phyloP scores from a whole-genome alignment of 2,329 filamentous ascomycete species.

The Fusarium sulawesiense region DNA sequence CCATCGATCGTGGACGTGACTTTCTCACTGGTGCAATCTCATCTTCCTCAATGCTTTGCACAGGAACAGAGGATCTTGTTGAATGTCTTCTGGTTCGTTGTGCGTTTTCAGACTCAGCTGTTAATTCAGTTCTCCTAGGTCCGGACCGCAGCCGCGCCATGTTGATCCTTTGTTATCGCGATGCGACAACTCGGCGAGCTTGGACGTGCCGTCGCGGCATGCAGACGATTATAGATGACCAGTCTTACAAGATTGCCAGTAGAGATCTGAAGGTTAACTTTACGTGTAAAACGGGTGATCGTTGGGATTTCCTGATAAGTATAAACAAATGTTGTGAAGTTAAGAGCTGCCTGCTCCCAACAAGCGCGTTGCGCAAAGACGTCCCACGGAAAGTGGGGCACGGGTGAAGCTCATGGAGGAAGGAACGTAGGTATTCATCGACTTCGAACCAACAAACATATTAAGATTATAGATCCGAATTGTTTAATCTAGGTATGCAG shows the following conservation, averaged over 20 bases:
- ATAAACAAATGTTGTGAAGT: not conserved
- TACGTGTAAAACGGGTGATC: not conserved
- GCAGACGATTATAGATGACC: not conserved
- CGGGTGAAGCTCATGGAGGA: constrained; percentile 1
- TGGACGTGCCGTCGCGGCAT: not conserved
- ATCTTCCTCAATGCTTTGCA: constrained; percentile 13
- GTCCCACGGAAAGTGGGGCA: constrained; percentile 25
- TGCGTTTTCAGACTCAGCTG: not conserved
- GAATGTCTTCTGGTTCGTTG: not conserved
- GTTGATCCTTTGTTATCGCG: constrained; percentile 13
- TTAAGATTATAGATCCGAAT: not conserved
- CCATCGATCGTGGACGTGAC: constrained; percentile 1
- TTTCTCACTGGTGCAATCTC: not conserved
- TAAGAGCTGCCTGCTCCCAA: not conserved
- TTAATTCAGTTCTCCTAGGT: constrained; percentile 6
- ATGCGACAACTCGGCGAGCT: not conserved
- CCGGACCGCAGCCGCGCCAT: constrained; percentile 28
- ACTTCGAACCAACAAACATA: not conserved
- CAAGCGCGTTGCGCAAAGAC: not conserved
- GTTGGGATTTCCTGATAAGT: not conserved
- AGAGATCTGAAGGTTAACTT: not conserved
- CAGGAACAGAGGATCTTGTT: not conserved
- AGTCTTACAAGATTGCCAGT: not conserved
- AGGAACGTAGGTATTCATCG: not conserved
- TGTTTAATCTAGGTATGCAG: not conserved